Evolutionary conservation across 768 basidiomycete species (phyloP), one percentile per base, ranked within the genome.

Genomic region (Boletus tylopilopsis): DNA sequence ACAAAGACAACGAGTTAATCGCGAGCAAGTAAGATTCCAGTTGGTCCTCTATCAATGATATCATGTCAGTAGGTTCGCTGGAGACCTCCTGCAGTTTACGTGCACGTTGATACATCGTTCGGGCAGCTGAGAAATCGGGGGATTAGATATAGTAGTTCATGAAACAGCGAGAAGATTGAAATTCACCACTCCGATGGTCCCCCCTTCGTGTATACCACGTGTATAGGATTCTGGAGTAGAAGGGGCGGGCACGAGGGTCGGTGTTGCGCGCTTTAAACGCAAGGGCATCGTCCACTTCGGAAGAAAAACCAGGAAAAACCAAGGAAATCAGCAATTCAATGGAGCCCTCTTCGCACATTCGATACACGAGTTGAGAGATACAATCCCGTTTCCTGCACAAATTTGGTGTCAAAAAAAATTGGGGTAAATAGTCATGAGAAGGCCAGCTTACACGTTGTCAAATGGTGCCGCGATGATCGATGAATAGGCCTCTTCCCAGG

Each of bases 231-330:
- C 83, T 81, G 30, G 92, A 85, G 72, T 95, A 98, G 62, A 82
- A 85, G 0, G 94, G 94, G 32, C 77, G 80, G 33, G 84, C 71
- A 37, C 90, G 81, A 42, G 95, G 93, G 70, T 99, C 91, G 16
- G 86, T 85, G 66, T 97, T 95, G 52, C 94, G 81, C 7, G 93
- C 90, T 67, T 97, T 95, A 75, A 94, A 97, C 18, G 87, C 79
- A 35, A 99, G 74, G 15, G 87, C 83, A 36, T 80, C 82, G 71
- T 96, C 94, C 18, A 98, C 88, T 63, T 95, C 92, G 45, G 85
- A 82, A 36, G 84, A 79, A 52, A 94, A 76, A 0, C 88, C 91
- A 37, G 85, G 76, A 62, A 97, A 98, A 60, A 90, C 90, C 60
- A 91, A 84, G 8, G 81, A 71, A 65, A 93, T 81, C 12, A 98